These are phyloP conservation scores for Mycena filopes DNA, from an alignment of 768 basidiomycete species.

Conservation along the genomic window DNA sequence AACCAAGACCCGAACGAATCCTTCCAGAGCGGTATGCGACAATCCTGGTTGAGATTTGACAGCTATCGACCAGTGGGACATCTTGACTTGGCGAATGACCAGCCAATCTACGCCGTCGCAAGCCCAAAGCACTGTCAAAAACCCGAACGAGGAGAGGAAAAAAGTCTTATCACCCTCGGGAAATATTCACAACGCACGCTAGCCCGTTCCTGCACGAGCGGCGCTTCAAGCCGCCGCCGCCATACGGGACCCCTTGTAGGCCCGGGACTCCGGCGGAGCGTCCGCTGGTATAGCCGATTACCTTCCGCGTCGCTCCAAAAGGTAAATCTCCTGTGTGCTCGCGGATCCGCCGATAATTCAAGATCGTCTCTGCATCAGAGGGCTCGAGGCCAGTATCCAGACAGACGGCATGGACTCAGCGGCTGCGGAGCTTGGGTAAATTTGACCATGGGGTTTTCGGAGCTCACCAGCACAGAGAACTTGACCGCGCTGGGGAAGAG, in stretches of 20 bases:
- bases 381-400: neutral
- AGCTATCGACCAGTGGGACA: slow-evolving; percentile 5
- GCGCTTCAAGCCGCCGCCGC: neutral
- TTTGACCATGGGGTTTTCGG: neutral
- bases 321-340: neutral
- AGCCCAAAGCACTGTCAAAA: neutral
- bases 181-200: neutral
- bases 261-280: neutral
- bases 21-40: slow-evolving; percentile 10
- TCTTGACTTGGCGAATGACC: neutral
- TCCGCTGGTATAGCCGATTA: slow-evolving; percentile 2
- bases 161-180: neutral
- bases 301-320: neutral
- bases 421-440: neutral
- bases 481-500: neutral
- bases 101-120: neutral
- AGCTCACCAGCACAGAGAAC: slow-evolving; percentile 6
- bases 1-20: slow-evolving; percentile 2
- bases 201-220: neutral
- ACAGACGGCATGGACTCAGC: neutral
- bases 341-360: neutral
- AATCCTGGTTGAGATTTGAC: slow-evolving; percentile 1
- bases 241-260: neutral
- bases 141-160: neutral
- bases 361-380: neutral